phyloP scores from a whole-genome alignment of 1,284 basidiomycete species.

The Naganishia sp. region DNA sequence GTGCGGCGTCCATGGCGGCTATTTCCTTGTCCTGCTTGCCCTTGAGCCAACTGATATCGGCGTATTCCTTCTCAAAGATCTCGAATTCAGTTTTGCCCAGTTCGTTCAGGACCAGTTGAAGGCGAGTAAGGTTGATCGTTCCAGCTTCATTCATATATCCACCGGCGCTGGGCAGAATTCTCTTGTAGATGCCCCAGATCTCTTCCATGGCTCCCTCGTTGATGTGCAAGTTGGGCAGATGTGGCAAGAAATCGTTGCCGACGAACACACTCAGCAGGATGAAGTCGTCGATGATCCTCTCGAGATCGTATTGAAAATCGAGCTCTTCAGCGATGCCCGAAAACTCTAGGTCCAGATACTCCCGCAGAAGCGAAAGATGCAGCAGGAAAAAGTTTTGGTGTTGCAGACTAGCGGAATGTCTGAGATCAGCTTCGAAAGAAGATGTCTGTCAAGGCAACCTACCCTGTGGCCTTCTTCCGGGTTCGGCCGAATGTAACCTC shows the following conservation, averaged over 20 bases:
- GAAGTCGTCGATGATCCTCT: constrained; percentile 96
- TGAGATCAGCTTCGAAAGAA: neutral
- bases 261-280: constrained; percentile 94
- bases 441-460: constrained; percentile 38
- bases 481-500: constrained; percentile 96
- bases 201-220: constrained; percentile 93
- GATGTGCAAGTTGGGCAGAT: constrained; percentile 94
- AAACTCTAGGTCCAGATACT: constrained; percentile 97
- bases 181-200: constrained; percentile 93
- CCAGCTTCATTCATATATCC: constrained; percentile 95
- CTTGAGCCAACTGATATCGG: constrained; percentile 85
- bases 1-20: constrained; percentile 56
- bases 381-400: constrained; percentile 91
- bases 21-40: constrained; percentile 78
- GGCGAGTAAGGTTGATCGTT: constrained; percentile 72
- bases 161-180: constrained; percentile 78
- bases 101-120: constrained; percentile 86
- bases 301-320: constrained; percentile 75
- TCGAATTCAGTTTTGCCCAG: constrained; percentile 85
- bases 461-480: constrained; percentile 70
- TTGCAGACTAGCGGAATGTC: constrained; percentile 62
- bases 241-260: constrained; percentile 96
- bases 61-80: constrained; percentile 85
- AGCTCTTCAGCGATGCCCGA: constrained; percentile 59
- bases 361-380: constrained; percentile 90